Percentiles rank a stretch among this genome's conserved stretches.
phyloP scores from a whole-genome alignment of 2,329 filamentous ascomycete species.

The Ophiostoma fasciatum region DNA sequence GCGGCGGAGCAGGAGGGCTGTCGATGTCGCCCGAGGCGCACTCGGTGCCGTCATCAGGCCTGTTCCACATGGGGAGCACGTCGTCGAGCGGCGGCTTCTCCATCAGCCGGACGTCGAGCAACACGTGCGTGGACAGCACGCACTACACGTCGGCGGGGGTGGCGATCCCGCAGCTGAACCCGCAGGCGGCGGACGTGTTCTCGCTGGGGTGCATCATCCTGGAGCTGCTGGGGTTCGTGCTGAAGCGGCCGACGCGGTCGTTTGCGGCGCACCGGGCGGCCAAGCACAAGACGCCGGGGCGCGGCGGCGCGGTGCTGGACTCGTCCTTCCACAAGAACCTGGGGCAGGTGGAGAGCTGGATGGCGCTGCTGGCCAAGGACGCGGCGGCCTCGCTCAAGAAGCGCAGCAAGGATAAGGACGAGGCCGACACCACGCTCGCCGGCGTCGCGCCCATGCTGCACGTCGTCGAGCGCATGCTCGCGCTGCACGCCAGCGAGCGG shows the following conservation, averaged over 20 bases:
- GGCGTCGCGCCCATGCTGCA: constrained; percentile 38
- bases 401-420: constrained; percentile 21
- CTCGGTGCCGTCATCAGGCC: constrained; percentile 14
- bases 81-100: too few relatives aligned
- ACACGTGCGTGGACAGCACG: neutral
- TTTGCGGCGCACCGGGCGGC: constrained; percentile 52
- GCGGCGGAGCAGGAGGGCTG: constrained; percentile 17
- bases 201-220: constrained; percentile 59
- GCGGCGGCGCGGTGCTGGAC: constrained; percentile 48
- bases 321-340: constrained; percentile 60
- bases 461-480: constrained; percentile 39
- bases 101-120: constrained; percentile 19
- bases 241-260: constrained; percentile 51
- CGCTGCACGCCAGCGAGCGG: constrained; percentile 34
- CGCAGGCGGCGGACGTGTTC: constrained; percentile 54
- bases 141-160: constrained; percentile 14
- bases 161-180: constrained; percentile 30
- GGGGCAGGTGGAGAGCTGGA: constrained; percentile 55
- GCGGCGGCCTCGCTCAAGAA: constrained; percentile 19
- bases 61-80: constrained; percentile 2
- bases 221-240: constrained; percentile 53
- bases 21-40: neutral
- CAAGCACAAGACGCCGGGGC: constrained; percentile 43
- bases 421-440: constrained; percentile 26
- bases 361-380: constrained; percentile 44